Evolutionary conservation across 805 yeast genomes (phyloP).

Genomic region (Hanseniaspora thailandica): DNA sequence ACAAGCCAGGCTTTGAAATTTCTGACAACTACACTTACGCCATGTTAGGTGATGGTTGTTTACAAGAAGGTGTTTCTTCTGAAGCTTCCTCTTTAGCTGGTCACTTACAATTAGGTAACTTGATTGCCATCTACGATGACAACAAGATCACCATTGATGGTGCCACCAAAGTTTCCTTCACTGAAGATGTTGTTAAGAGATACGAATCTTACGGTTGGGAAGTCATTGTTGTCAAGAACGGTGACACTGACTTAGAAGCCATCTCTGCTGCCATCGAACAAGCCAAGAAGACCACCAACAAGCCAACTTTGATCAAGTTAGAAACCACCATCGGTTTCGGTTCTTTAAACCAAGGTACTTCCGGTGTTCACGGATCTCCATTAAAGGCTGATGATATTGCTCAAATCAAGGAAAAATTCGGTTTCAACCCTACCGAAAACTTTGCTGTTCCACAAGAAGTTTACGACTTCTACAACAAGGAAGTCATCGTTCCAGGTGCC

Average conservation of each 20-base stretch:
- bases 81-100: conserved; percentile 95
- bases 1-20: conserved; percentile 68
- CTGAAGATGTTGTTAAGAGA: conserved; percentile 79
- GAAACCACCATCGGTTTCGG: conserved; percentile 92
- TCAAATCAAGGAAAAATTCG: conserved; percentile 72
- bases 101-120: conserved; percentile 82
- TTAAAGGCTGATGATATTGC: conserved; percentile 83
- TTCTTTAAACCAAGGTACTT: conserved; percentile 72
- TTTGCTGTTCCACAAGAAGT: conserved; percentile 80
- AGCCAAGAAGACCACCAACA: conserved; percentile 63
- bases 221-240: conserved; percentile 61
- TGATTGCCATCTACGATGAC: conserved; percentile 92
- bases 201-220: conserved; percentile 94
- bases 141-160: conserved; percentile 97
- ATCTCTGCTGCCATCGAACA: conserved; percentile 63
- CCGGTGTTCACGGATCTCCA: conserved; percentile 92
- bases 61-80: conserved; percentile 93
- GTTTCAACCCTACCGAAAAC: conserved; percentile 74
- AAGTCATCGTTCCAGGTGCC: conserved; percentile 49
- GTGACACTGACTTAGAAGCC: conserved; percentile 64
- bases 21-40: conserved; percentile 66
- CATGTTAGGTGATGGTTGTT: conserved; percentile 93
- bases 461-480: conserved; percentile 48
- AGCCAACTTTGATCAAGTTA: conserved; percentile 83
- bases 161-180: conserved; percentile 75